Base-by-base conservation (phyloP, 2,329 filamentous ascomycete species). In the Ascochyta pisi region DNA sequence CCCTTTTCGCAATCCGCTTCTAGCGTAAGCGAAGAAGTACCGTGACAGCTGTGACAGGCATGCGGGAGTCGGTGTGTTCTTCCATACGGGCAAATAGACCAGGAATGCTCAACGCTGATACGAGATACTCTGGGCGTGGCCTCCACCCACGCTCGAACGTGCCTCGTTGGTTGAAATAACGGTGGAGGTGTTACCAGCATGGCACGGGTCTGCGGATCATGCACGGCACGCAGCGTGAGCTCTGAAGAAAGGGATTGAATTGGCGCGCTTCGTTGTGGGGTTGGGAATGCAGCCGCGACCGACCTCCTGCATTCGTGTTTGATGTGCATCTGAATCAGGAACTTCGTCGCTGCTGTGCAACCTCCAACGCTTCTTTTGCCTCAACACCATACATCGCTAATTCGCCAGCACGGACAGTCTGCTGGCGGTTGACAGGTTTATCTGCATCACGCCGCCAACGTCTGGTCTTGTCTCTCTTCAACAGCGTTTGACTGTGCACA, bases 271-370 rank as follows among this genome's bases (percentile, higher is more conserved):
- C 34, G 19, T 19, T 40, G 52, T 46, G 46, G 41, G 52, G 46
- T 31, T 41, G 16, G 24, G 51, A 48, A 24, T 29, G 46, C 37
- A 26, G 22, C n/a, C 35, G 24, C 29, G 24, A 50, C 42, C 46
- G 31, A 39, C 41, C 47, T 50, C 37, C 31, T 33, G 42, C 53
- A 50, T 47, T 50, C 27, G 48, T 13, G 42, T 51, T 51, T 39
- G 35, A 34, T 51, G 43, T 37, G 33, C 37, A 41, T 42, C 38
- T 46, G 12, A n/a, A 39, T 43, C 29, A n/a, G 38, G 53, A 33
- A 38, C 27, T 26, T 46, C 15, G 43, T 51, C 27, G 42, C 47
- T 56, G 53, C 43, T 10, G 53, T 56, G 53, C 47, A 35, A 51
- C 53, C n/a, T 22, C 19, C 29, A 27, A 34, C 23, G 33, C 42